Base-by-base conservation (phyloP, 129 eudicot species). In the Chrysanthemum makinoi region DNA sequence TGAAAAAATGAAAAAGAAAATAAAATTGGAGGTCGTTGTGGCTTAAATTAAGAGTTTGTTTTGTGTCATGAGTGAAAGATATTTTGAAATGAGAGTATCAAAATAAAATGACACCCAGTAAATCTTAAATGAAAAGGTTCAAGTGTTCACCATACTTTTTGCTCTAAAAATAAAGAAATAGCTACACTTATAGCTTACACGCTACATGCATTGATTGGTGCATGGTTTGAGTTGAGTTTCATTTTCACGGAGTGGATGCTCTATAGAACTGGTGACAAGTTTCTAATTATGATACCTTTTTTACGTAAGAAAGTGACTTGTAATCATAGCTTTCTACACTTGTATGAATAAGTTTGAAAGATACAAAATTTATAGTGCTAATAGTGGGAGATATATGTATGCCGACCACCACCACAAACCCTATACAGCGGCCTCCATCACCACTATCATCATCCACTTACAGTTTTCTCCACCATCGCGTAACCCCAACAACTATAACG, bases 291-390 rank as follows among this genome's bases (percentile, higher is more conserved):
- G 57, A 66, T 19, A 53, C 59, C 30, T 44, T 66, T 33, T 55
- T 46, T 66, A 75, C 67, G 35, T 54, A 17, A 17, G 65, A 55
- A 54, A 55, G 67, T 24, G 79, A 65, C 26, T 18, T 43, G 65
- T 47, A 66, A 56, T 56, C 73, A 66, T 75, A 28, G 79, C 17
- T 66, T 75, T 75, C 60, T 55, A 75, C 79, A 66, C 79, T 35
- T 75, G 79, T 66, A 65, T 3, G 49, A 54, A 62, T 17, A 43
- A 51, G 66, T n/a, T 24, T 72, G 69, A 43, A 30, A 14, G 44
- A 26, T 12, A 12, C 3, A 73, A 49, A 35, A 48, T 73, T 11
- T 49, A 30, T 69, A 33, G 43, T 33, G 43, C 43, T 33, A 43
- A 17, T 75, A 66, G 67, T 75, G 79, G 79, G 55, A 54, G 33